Percentiles rank a stretch among this genome's conserved stretches.
Conservation (phyloP, 495 filamentous ascomycete genomes). For the Xylaria venustula region DNA sequence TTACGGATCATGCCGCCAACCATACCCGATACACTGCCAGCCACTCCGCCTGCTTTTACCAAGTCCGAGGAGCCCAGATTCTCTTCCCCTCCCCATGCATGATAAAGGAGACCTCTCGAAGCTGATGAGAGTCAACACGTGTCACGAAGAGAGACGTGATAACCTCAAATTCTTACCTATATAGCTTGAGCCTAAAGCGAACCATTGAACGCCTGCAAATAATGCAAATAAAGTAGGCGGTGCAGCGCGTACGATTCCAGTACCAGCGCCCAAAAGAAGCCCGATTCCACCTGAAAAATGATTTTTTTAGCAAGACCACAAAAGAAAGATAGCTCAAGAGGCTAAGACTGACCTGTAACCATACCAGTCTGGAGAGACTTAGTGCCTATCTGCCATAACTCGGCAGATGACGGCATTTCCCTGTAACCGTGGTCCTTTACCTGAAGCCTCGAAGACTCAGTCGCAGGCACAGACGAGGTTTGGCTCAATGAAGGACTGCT, state of each 20-base stretch:
- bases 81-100: conserved; percentile 41
- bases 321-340: neutral
- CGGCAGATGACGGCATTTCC: conserved; percentile 7
- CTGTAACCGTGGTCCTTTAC: neutral
- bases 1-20: conserved; percentile 65
- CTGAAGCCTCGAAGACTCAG: neutral
- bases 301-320: conserved; percentile 28
- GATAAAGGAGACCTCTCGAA: conserved; percentile 33
- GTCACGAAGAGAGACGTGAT: neutral
- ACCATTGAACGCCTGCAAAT: conserved; percentile 75
- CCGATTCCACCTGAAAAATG: conserved; percentile 71
- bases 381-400: conserved; percentile 15
- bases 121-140: conserved; percentile 27
- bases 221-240: conserved; percentile 67
- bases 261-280: conserved; percentile 66
- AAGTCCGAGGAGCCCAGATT: conserved; percentile 53
- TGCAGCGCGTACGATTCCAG: conserved; percentile 64
- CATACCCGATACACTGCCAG: conserved; percentile 68
- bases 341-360: conserved; percentile 1
- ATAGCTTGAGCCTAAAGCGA: conserved; percentile 71
- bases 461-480: neutral
- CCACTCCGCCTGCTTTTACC: conserved; percentile 62
- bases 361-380: conserved; percentile 25
- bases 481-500: neutral
- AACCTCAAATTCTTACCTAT: conserved; percentile 57